These are phyloP conservation scores for Domatiomyces globalis DNA, from an alignment of 2,329 filamentous ascomycete species.

Conservation along the genomic window DNA sequence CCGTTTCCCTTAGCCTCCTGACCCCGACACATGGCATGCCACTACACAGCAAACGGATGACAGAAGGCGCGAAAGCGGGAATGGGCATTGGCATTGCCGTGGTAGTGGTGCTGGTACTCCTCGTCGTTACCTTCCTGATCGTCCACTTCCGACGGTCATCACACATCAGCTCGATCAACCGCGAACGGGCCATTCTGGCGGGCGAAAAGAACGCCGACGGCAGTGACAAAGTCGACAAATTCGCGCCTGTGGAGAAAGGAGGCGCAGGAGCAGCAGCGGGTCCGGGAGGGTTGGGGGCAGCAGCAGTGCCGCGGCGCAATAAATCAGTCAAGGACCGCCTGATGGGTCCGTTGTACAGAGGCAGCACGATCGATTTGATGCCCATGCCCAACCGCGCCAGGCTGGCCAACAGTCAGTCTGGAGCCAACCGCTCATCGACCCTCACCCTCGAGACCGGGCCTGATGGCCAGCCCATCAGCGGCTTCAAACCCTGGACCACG, in stretches of 20 bases:
- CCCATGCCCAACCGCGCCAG: slow-evolving; percentile 8
- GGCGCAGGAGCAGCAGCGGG: neutral
- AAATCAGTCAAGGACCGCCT: slow-evolving; percentile 18
- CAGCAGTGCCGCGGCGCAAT: slow-evolving; percentile 12
- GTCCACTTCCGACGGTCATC: slow-evolving; percentile 14
- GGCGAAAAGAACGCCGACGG: slow-evolving; percentile 18
- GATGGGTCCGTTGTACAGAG: slow-evolving; percentile 18
- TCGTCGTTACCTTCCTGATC: slow-evolving; percentile 13
- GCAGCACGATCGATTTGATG: slow-evolving; percentile 16
- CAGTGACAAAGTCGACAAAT: slow-evolving; percentile 15
- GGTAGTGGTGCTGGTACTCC: slow-evolving; percentile 8
- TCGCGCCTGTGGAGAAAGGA: slow-evolving; percentile 3
- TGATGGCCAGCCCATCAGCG: slow-evolving; percentile 9
- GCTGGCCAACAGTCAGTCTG: neutral
- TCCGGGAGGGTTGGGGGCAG: neutral
- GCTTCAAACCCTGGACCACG: slow-evolving; percentile 12
- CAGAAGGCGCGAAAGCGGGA: slow-evolving; percentile 16
- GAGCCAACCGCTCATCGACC: slow-evolving; percentile 13
- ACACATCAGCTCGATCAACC: slow-evolving; percentile 13
- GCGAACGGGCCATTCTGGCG: slow-evolving; percentile 15
- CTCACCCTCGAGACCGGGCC: slow-evolving; percentile 5
- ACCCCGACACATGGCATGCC: slow-evolving; percentile 5
- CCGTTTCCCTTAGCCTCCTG: neutral
- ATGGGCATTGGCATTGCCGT: slow-evolving; percentile 17
- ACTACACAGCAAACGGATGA: slow-evolving; percentile 13